These are phyloP conservation scores for Boletus sp. DNA, from an alignment of 768 basidiomycete genomes.

Conservation along the genomic window DNA sequence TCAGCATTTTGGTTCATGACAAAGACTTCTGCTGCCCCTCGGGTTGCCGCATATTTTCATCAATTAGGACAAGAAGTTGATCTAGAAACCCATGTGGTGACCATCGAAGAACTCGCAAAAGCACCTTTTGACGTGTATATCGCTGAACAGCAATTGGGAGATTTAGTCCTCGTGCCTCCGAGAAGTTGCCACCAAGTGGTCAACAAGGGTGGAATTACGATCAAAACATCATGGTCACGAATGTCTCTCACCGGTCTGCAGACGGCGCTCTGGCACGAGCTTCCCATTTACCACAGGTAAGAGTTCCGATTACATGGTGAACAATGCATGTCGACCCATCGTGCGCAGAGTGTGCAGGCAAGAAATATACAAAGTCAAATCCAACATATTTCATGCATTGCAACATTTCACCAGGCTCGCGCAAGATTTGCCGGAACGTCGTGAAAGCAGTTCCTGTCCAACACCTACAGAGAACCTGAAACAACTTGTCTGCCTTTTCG, in stretches of 20 bases:
- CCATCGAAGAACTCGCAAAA: slow-evolving; percentile 57
- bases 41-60: slow-evolving; percentile 58
- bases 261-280: slow-evolving; percentile 65
- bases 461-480: slow-evolving; percentile 26
- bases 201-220: slow-evolving; percentile 74
- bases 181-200: slow-evolving; percentile 83
- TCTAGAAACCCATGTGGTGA: slow-evolving; percentile 66
- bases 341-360: slow-evolving; percentile 67
- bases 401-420: slow-evolving; percentile 29
- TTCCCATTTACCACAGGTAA: slow-evolving; percentile 79
- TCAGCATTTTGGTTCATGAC: slow-evolving; percentile 91
- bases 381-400: slow-evolving; percentile 57
- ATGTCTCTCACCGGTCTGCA: slow-evolving; percentile 68
- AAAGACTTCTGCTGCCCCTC: slow-evolving; percentile 50
- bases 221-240: slow-evolving; percentile 85
- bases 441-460: neutral
- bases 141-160: slow-evolving; percentile 70
- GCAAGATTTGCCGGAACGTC: slow-evolving; percentile 6
- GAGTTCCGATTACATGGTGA: neutral
- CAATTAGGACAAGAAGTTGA: slow-evolving; percentile 50
- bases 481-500: slow-evolving; percentile 45
- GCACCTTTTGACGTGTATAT: slow-evolving; percentile 73
- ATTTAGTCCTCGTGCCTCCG: slow-evolving; percentile 79
- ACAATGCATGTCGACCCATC: neutral
- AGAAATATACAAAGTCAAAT: slow-evolving; percentile 76